Percentiles rank a stretch among this genome's conserved stretches.
phyloP scores from a whole-genome alignment of 257 asterid species.

The Solanum lycopersicoides region DNA sequence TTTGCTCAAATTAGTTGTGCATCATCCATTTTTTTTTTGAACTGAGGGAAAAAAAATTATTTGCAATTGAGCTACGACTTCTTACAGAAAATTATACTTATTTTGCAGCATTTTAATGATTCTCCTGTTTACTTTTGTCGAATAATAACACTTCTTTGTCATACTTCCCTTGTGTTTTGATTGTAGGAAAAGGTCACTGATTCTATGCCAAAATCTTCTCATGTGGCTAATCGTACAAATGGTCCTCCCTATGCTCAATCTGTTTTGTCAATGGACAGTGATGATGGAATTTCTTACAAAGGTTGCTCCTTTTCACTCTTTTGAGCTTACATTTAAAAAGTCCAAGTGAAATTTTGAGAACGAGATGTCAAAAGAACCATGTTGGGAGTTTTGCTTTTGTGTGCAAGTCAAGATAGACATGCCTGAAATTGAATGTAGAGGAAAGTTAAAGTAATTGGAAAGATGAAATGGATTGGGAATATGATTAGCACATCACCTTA shows the following conservation, averaged over 20 bases:
- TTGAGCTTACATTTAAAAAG: not conserved
- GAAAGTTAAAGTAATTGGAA: not conserved
- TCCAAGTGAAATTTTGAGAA: not conserved
- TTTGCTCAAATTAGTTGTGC: not conserved
- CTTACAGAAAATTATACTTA: not conserved
- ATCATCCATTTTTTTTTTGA: not conserved
- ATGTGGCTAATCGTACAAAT: slow-evolving; percentile 50
- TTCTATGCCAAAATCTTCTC: slow-evolving; percentile 58
- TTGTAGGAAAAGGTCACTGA: slow-evolving; percentile 70
- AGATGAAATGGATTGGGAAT: not conserved
- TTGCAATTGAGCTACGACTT: not conserved
- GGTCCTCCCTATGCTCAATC: slow-evolving; percentile 78
- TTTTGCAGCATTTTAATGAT: not conserved
- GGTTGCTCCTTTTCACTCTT: slow-evolving; percentile 31
- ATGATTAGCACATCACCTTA: not conserved
- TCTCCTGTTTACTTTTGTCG: not conserved
- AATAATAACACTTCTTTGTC: slow-evolving; percentile 2
- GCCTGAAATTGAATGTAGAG: not conserved
- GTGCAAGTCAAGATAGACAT: not conserved
- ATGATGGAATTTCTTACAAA: slow-evolving; percentile 77
- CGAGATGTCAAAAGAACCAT: not conserved
- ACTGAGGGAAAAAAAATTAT: not conserved
- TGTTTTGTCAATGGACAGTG: slow-evolving; percentile 57
- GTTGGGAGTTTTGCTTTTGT: not conserved
- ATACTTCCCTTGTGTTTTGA: slow-evolving; percentile 1